Percentiles rank a stretch among this genome's conserved stretches.
phyloP scores from a whole-genome alignment of 2,329 filamentous ascomycete species.

The Sporothrix variecibatus region DNA sequence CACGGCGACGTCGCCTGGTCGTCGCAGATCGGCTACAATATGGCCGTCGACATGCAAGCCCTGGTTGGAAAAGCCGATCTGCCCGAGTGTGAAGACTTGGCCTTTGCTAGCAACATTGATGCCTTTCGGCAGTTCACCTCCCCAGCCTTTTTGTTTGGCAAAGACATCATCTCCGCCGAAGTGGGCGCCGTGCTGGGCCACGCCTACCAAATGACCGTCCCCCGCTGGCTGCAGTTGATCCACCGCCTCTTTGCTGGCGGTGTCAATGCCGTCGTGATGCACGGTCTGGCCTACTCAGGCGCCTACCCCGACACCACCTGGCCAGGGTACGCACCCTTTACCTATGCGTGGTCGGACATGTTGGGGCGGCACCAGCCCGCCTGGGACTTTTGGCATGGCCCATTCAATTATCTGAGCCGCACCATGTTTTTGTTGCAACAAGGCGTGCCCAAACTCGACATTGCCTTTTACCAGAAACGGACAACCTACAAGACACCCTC shows the following conservation, averaged over 20 bases:
- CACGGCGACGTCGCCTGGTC: neutral
- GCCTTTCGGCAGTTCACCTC: constrained; percentile 11
- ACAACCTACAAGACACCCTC: neutral
- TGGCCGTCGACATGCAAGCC: constrained; percentile 18
- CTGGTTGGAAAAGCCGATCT: neutral
- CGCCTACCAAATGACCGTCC: neutral
- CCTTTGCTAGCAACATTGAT: constrained; percentile 8
- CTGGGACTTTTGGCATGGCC: neutral
- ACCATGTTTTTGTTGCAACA: neutral
- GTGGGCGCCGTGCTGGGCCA: neutral
- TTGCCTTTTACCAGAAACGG: constrained; percentile 12
- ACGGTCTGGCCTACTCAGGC: neutral
- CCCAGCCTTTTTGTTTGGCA: neutral
- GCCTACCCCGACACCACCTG: constrained; percentile 8
- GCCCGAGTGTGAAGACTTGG: constrained; percentile 12
- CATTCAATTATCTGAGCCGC: neutral
- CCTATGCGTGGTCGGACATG: constrained; percentile 12
- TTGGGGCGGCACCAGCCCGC: constrained; percentile 11
- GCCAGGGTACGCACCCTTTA: neutral
- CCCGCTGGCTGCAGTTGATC: neutral
- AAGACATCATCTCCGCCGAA: neutral
- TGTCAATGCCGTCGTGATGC: constrained; percentile 2
- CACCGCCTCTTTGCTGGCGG: constrained; percentile 3
- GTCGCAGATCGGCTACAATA: constrained; percentile 10
- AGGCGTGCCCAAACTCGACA: neutral